Evolutionary conservation across 1,139 yeast genomes (phyloP).

Genomic region (Pichia sp.): DNA sequence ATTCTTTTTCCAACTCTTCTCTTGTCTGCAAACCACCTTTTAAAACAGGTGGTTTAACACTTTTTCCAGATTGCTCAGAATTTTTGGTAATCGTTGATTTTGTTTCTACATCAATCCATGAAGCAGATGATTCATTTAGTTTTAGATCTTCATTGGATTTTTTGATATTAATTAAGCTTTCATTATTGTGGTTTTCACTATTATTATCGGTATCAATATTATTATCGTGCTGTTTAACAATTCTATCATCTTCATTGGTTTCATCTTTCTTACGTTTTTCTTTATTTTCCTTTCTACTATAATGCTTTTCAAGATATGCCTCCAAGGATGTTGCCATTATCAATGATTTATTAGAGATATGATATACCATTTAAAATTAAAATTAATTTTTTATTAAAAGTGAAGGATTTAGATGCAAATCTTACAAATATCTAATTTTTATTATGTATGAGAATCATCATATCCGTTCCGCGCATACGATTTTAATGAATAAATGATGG

Average conservation of each 20-base stretch:
- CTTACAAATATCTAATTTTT: no score
- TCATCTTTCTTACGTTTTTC: neutral
- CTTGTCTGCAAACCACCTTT: slow-evolving; percentile 18
- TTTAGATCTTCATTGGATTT: neutral
- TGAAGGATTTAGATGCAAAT: no score
- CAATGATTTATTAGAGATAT: neutral
- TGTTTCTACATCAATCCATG: slow-evolving; percentile 42
- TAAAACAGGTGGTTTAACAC: no score
- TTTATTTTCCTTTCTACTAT: neutral
- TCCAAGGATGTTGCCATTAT: neutral
- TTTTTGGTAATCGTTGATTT: slow-evolving; percentile 31
- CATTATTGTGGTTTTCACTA: no score
- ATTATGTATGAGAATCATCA: no score
- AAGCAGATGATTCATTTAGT: slow-evolving; percentile 24
- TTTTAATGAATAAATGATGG: no score
- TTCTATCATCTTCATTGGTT: neutral
- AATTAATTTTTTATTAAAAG: no score
- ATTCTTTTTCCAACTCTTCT: slow-evolving; percentile 21
- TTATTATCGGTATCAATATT: no score
- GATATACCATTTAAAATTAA: no score
- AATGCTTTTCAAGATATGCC: neutral
- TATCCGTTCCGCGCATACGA: no score
- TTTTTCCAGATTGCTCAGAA: no score
- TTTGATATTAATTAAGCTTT: neutral
- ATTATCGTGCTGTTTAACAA: no score